phyloP scores from a whole-genome alignment of 192 early-diverging fungal species.

The Lunasporangiospora selenospora region DNA sequence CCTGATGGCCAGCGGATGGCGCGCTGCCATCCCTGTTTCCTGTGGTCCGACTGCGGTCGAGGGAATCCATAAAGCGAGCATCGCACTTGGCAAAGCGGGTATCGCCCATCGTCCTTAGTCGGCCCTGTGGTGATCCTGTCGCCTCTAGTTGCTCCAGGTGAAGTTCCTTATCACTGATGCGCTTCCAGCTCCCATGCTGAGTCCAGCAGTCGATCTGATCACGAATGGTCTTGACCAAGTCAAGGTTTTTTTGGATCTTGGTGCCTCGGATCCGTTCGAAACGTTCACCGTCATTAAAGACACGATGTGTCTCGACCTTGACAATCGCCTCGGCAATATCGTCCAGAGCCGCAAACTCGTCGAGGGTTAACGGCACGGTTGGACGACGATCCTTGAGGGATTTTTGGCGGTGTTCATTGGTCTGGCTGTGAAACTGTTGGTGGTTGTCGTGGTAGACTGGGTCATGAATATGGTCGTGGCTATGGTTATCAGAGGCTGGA shows the following conservation, averaged over 20 bases:
- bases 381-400: neutral
- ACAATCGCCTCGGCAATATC: constrained; percentile 10
- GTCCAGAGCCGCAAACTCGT: constrained; percentile 4
- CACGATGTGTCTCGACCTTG: constrained; percentile 1
- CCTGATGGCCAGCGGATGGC: neutral
- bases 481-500: no score
- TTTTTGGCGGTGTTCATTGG: neutral
- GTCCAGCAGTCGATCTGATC: constrained; percentile 42
- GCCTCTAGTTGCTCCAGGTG: neutral
- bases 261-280: constrained; percentile 11
- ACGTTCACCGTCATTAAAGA: constrained; percentile 6
- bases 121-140: constrained; percentile 9
- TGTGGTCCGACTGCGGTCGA: neutral
- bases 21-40: neutral
- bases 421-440: neutral
- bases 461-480: no score
- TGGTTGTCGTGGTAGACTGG: constrained; percentile 1
- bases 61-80: constrained; percentile 5
- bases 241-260: neutral
- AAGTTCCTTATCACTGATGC: neutral
- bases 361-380: constrained; percentile 8
- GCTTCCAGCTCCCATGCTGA: constrained; percentile 18
- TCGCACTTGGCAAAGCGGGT: constrained; percentile 10
- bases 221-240: constrained; percentile 9
- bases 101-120: no score